Percentiles rank a stretch among this genome's conserved stretches.
Evolutionary conservation across 805 yeast species (phyloP).

Genomic region (Candida insectorum): DNA sequence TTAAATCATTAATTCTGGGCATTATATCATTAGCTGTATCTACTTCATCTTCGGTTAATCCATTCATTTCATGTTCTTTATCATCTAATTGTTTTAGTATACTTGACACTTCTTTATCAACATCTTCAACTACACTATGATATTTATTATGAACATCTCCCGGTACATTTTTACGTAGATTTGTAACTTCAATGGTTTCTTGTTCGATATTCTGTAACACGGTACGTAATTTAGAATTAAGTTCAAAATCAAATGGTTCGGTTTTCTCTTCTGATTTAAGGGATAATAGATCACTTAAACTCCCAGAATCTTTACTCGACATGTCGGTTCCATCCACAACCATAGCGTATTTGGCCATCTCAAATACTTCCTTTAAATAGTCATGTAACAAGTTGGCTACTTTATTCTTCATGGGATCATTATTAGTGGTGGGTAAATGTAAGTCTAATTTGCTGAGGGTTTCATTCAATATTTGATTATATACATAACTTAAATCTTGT

Average conservation of each 20-base stretch:
- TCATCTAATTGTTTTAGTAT: constrained; percentile 19
- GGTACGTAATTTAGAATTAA: constrained; percentile 57
- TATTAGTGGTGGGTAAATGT: constrained; percentile 42
- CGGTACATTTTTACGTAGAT: constrained; percentile 54
- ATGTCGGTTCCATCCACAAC: constrained; percentile 54
- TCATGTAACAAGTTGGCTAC: constrained; percentile 43
- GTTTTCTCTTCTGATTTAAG: constrained; percentile 37
- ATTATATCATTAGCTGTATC: constrained; percentile 10
- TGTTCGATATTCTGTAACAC: constrained; percentile 59
- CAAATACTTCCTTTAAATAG: constrained; percentile 53
- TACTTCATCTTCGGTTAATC: constrained; percentile 4
- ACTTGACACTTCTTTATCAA: constrained; percentile 29
- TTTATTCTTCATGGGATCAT: constrained; percentile 44
- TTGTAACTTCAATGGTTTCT: constrained; percentile 55
- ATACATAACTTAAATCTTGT: constrained; percentile 51
- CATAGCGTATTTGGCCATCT: constrained; percentile 52
- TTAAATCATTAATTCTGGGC: constrained; percentile 15
- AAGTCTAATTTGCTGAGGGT: constrained; percentile 45
- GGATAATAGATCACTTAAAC: constrained; percentile 22
- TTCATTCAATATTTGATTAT: constrained; percentile 38
- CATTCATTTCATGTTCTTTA: background rate
- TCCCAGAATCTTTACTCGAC: constrained; percentile 13
- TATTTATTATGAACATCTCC: constrained; percentile 33
- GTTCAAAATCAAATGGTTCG: constrained; percentile 68
- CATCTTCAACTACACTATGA: constrained; percentile 25